These are phyloP conservation scores for Yarrowia sp. DNA, from an alignment of 805 yeast species.

Conservation along the genomic window DNA sequence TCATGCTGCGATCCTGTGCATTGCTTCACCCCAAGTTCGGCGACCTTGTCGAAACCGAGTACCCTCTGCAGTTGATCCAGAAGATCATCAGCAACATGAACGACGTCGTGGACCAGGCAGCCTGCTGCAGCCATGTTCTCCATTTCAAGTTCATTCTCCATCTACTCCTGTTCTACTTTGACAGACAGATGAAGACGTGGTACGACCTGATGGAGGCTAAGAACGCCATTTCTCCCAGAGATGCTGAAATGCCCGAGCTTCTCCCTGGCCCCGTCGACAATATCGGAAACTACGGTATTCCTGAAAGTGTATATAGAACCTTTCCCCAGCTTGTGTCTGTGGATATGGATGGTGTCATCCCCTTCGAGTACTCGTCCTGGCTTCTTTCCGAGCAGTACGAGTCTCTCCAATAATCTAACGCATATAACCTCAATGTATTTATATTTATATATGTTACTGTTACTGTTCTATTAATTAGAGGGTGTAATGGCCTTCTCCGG, in stretches of 20 bases:
- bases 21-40: conserved; percentile 35
- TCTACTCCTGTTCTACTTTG: conserved; percentile 39
- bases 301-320: conserved; percentile 23
- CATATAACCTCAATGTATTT: neutral
- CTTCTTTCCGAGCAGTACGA: conserved; percentile 17
- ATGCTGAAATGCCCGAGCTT: neutral
- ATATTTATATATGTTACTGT: neutral
- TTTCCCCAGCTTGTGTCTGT: conserved; percentile 24
- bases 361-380: conserved; percentile 23
- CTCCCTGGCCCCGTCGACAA: neutral
- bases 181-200: conserved; percentile 31
- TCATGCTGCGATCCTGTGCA: conserved; percentile 38
- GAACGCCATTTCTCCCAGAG: conserved; percentile 9
- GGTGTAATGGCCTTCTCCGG: conserved; percentile 6
- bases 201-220: conserved; percentile 22
- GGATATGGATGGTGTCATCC: conserved; percentile 24
- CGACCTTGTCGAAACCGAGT: conserved; percentile 27
- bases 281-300: conserved; percentile 17
- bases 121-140: conserved; percentile 36
- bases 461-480: too few species aligned
- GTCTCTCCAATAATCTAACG: neutral
- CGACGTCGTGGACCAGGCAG: conserved; percentile 32
- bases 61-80: neutral
- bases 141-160: conserved; percentile 37
- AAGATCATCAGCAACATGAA: conserved; percentile 30